These are phyloP conservation scores for Aspergillus aculeatus DNA, from an alignment of 2,329 filamentous ascomycete genomes.

Conservation along the genomic window DNA sequence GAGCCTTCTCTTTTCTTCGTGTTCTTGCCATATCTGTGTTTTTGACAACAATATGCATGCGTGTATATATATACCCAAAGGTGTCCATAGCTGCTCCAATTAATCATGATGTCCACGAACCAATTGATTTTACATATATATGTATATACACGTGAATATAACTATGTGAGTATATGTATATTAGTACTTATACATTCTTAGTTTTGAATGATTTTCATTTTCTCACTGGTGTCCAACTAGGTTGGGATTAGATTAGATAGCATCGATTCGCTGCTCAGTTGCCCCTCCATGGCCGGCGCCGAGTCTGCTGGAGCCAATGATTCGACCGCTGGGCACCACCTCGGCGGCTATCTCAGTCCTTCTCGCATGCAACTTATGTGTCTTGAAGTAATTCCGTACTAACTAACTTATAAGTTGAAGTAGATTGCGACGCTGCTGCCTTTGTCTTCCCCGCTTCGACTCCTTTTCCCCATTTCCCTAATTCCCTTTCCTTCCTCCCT, in stretches of 20 bases:
- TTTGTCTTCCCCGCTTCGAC: neutral
- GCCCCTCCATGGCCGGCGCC: slow-evolving; percentile 11
- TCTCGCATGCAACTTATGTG: neutral
- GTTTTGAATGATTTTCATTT: neutral
- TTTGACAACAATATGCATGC: too few species aligned
- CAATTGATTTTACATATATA: neutral
- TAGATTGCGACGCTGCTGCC: slow-evolving; percentile 9
- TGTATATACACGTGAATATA: too few species aligned
- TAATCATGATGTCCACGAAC: neutral
- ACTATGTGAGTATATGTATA: too few species aligned
- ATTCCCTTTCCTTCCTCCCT: slow-evolving; percentile 1
- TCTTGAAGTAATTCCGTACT: too few species aligned
- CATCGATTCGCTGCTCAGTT: slow-evolving; percentile 10
- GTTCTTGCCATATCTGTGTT: too few species aligned
- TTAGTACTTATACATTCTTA: too few species aligned
- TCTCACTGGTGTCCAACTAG: too few species aligned
- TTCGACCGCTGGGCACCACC: slow-evolving; percentile 11
- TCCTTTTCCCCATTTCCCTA: neutral
- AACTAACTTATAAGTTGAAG: neutral
- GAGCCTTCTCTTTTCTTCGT: neutral
- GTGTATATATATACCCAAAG: neutral
- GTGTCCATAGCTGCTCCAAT: neutral
- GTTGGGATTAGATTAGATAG: neutral
- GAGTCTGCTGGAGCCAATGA: slow-evolving; percentile 16
- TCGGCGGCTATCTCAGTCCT: slow-evolving; percentile 17